phyloP scores from a whole-genome alignment of 208 protist genomes.

The Leishmania mexicana region DNA sequence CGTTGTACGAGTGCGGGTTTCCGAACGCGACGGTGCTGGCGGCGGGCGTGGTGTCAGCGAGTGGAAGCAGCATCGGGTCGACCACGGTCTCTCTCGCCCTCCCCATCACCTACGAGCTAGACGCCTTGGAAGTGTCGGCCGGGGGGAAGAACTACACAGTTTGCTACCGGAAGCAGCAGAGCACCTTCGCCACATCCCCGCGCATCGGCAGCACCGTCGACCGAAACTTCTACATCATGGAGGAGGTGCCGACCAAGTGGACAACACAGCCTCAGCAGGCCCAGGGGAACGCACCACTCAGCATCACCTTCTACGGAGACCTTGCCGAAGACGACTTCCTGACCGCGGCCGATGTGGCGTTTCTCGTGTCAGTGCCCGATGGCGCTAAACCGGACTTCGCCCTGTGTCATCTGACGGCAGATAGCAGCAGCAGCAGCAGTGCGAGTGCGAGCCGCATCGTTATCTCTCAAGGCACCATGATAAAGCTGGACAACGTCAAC shows the following conservation, averaged over 20 bases:
- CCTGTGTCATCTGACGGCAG: background rate
- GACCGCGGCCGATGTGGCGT: constrained; percentile 53
- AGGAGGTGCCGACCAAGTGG: constrained; percentile 58
- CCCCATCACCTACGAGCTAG: constrained; percentile 12
- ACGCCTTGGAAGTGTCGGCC: constrained; percentile 1
- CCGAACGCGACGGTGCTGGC: constrained; percentile 67
- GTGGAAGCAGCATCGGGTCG: constrained; percentile 13
- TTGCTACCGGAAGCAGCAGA: constrained; percentile 64
- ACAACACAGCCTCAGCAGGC: constrained; percentile 50
- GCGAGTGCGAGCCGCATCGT: background rate
- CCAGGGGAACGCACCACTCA: constrained; percentile 45
- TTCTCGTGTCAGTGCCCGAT: constrained; percentile 42
- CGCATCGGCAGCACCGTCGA: constrained; percentile 40
- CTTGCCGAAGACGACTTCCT: constrained; percentile 41
- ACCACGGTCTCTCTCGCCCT: constrained; percentile 24
- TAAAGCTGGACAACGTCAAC: constrained; percentile 39
- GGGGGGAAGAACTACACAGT: constrained; percentile 48
- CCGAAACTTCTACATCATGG: constrained; percentile 55
- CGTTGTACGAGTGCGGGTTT: constrained; percentile 79
- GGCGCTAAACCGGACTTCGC: constrained; percentile 8
- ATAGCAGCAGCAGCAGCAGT: constrained; percentile 3
- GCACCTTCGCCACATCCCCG: constrained; percentile 78
- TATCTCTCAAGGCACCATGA: constrained; percentile 18
- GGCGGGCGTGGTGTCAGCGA: constrained; percentile 28
- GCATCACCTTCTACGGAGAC: constrained; percentile 67